Evolutionary conservation across 2,329 filamentous ascomycete genomes (phyloP).

Genomic region (Corniculantispora saksenae): DNA sequence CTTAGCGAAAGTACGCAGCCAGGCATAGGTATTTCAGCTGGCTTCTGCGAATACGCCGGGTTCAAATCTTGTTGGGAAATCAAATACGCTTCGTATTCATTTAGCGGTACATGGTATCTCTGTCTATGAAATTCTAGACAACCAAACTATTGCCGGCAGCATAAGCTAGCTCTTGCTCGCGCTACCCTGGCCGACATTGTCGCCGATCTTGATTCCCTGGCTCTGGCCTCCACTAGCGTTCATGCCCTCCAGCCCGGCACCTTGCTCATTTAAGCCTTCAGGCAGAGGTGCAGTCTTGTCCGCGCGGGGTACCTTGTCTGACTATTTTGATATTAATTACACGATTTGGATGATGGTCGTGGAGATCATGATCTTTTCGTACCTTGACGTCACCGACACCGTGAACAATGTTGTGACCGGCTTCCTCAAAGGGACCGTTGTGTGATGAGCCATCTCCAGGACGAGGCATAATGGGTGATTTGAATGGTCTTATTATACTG

Average conservation of each 20-base stretch:
- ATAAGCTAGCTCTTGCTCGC: not conserved
- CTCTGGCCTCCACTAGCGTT: slow-evolving; percentile 47
- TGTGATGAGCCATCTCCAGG: slow-evolving; percentile 50
- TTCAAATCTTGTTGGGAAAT: not conserved
- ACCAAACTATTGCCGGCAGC: not conserved
- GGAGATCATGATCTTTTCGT: slow-evolving; percentile 19
- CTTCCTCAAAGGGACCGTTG: slow-evolving; percentile 46
- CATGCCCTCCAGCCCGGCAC: slow-evolving; percentile 40
- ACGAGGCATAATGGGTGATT: slow-evolving; percentile 48
- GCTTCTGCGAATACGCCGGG: not conserved
- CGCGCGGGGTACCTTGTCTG: slow-evolving; percentile 44
- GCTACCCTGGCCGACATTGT: slow-evolving; percentile 43
- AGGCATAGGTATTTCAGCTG: not conserved
- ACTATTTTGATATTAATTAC: slow-evolving; percentile 24
- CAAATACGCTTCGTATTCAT: not conserved
- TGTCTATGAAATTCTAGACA: not conserved
- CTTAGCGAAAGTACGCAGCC: not conserved
- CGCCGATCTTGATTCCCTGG: slow-evolving; percentile 43
- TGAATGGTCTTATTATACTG: not conserved
- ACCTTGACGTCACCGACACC: slow-evolving; percentile 44
- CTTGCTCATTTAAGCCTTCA: slow-evolving; percentile 44
- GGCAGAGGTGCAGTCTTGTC: slow-evolving; percentile 53
- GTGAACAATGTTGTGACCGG: slow-evolving; percentile 45
- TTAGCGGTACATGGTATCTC: not conserved
- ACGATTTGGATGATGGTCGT: not conserved